These are phyloP conservation scores for Lactuca sativa DNA, from an alignment of 129 eudicot species.

Conservation along the genomic window DNA sequence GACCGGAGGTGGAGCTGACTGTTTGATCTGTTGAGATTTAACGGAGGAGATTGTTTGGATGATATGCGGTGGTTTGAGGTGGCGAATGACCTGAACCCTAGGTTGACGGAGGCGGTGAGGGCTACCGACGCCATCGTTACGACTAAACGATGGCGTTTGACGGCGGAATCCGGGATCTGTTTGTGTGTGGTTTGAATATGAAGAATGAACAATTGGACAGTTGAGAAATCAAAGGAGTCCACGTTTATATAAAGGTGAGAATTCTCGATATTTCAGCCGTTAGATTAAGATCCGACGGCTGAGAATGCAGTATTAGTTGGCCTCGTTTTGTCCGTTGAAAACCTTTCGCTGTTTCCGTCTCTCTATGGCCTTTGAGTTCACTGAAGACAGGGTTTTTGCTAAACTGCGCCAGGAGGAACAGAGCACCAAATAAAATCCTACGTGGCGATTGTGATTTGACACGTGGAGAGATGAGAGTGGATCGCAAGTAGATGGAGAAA, in stretches of 20 bases:
- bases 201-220: constrained; percentile 7
- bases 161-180: constrained; percentile 21
- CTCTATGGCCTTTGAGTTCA: constrained; percentile 31
- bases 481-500: constrained; percentile 12
- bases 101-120: constrained; percentile 61
- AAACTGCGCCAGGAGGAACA: constrained; percentile 13
- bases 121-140: constrained; percentile 76
- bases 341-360: constrained; percentile 25
- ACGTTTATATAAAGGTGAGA: not conserved
- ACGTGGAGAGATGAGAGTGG: constrained; percentile 24
- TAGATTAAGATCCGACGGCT: constrained; percentile 29
- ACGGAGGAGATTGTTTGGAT: constrained; percentile 26
- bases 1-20: constrained; percentile 19
- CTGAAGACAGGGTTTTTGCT: constrained; percentile 14
- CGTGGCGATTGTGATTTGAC: constrained; percentile 28
- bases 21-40: constrained; percentile 43
- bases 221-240: not conserved
- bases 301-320: constrained; percentile 13
- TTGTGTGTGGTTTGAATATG: not conserved
- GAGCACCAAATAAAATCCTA: not conserved
- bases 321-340: constrained; percentile 36
- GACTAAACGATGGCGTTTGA: constrained; percentile 37
- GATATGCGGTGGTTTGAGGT: constrained; percentile 22
- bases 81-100: constrained; percentile 44
- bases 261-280: constrained; percentile 27